These are phyloP conservation scores for Cercospora citrullina DNA, from an alignment of 2,329 filamentous ascomycete species.

Conservation along the genomic window DNA sequence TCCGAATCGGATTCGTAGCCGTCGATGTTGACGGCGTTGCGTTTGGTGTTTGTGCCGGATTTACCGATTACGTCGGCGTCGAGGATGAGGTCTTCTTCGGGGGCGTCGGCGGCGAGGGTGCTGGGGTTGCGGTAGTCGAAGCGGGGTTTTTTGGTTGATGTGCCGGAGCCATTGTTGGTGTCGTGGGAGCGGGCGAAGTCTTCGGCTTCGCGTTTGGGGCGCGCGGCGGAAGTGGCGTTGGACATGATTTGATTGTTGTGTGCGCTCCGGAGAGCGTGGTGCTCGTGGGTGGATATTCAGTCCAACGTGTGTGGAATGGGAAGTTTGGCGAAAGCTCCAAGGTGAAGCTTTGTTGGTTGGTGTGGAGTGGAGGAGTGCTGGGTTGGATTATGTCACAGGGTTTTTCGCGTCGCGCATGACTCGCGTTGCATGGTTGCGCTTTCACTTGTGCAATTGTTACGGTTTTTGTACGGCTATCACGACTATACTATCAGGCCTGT, in stretches of 20 bases:
- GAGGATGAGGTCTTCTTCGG: slow-evolving; percentile 68
- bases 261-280: too few species aligned
- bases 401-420: not conserved
- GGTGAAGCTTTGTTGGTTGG: not conserved
- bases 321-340: not conserved
- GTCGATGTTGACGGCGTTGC: slow-evolving; percentile 92
- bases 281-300: not conserved
- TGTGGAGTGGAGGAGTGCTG: not conserved
- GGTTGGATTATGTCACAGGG: not conserved
- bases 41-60: slow-evolving; percentile 71
- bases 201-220: slow-evolving; percentile 81
- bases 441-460: not conserved
- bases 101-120: slow-evolving; percentile 78
- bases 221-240: slow-evolving; percentile 51
- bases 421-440: not conserved
- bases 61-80: slow-evolving; percentile 90
- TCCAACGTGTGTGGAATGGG: not conserved
- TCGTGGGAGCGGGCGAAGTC: slow-evolving; percentile 71
- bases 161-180: slow-evolving; percentile 64
- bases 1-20: slow-evolving; percentile 94
- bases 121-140: slow-evolving; percentile 96
- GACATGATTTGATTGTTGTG: too few species aligned
- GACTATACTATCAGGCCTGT: not conserved
- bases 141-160: slow-evolving; percentile 74
- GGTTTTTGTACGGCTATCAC: not conserved